Conservation (phyloP, 768 basidiomycete genomes). For the Lactarius pseudohatsudake region DNA sequence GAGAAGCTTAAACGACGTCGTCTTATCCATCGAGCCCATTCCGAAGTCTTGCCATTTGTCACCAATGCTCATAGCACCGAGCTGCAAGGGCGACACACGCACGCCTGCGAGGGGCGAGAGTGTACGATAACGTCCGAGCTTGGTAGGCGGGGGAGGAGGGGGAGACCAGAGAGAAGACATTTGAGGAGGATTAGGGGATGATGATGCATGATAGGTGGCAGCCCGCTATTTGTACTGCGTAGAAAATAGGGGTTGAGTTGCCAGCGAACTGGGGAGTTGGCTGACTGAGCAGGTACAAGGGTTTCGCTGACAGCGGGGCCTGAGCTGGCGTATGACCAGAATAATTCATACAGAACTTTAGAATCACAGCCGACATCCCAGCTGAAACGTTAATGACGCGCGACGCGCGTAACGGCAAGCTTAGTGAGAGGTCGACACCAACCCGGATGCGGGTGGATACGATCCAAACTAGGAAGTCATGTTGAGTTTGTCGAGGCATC, state of each 20-base stretch:
- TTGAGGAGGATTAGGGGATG: neutral
- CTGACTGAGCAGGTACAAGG: neutral
- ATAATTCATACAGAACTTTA: too few relatives aligned
- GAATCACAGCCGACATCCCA: too few relatives aligned
- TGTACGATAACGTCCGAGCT: conserved; percentile 40
- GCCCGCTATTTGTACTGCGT: neutral
- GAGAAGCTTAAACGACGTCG: conserved; percentile 44
- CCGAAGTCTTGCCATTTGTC: conserved; percentile 41
- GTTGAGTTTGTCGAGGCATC: neutral
- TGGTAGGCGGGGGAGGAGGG: conserved; percentile 9
- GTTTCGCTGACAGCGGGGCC: too few relatives aligned
- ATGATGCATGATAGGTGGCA: neutral
- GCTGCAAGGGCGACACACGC: conserved; percentile 48
- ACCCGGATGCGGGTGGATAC: neutral
- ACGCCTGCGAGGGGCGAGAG: conserved; percentile 44
- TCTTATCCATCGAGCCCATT: conserved; percentile 47
- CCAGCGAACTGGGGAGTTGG: too few relatives aligned
- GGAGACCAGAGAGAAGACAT: neutral
- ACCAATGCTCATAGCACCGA: conserved; percentile 52
- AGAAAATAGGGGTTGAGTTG: neutral
- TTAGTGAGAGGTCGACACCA: too few relatives aligned
- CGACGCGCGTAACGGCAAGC: too few relatives aligned
- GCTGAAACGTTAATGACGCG: too few relatives aligned
- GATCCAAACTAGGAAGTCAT: neutral
- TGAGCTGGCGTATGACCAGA: too few relatives aligned